Evolutionary conservation across 78 protist genomes (phyloP).

Genomic region (Diacronema lutheri): DNA sequence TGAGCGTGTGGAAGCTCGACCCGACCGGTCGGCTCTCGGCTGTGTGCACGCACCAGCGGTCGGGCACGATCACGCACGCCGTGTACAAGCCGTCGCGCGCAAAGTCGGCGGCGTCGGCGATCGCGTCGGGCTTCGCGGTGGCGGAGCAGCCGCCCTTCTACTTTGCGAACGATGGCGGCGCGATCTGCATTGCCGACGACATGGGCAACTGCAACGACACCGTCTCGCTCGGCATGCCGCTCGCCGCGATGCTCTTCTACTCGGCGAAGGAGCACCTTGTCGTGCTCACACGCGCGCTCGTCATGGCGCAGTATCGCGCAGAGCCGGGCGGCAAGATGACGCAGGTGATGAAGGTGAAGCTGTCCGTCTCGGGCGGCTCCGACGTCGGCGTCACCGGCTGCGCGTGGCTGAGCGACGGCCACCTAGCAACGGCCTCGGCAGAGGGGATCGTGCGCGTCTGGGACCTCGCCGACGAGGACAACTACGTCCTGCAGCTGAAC

Average conservation of each 20-base stretch:
- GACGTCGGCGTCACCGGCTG: too few relatives aligned
- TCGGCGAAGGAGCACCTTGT: background rate
- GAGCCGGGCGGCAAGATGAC: too few relatives aligned
- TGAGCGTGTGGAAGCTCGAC: background rate
- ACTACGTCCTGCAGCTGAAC: background rate
- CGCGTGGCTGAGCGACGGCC: background rate
- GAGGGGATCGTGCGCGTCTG: background rate
- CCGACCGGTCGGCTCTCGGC: background rate
- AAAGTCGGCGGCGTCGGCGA: background rate
- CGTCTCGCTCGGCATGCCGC: background rate
- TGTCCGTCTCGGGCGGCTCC: background rate
- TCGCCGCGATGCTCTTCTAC: background rate
- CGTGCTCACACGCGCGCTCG: background rate
- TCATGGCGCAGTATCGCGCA: too few relatives aligned
- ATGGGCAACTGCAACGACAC: background rate
- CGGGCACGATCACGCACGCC: background rate
- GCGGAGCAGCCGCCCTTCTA: background rate
- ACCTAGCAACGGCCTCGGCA: background rate
- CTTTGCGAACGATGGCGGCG: background rate
- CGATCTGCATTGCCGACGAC: background rate
- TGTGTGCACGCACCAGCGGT: background rate
- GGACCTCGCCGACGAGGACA: slow-evolving; percentile 1
- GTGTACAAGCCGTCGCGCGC: background rate
- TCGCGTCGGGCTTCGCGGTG: background rate
- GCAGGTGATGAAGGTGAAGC: background rate